Evolutionary conservation across 176 grass and related monocot genomes (phyloP).

Genomic region (Oryza coarctata): DNA sequence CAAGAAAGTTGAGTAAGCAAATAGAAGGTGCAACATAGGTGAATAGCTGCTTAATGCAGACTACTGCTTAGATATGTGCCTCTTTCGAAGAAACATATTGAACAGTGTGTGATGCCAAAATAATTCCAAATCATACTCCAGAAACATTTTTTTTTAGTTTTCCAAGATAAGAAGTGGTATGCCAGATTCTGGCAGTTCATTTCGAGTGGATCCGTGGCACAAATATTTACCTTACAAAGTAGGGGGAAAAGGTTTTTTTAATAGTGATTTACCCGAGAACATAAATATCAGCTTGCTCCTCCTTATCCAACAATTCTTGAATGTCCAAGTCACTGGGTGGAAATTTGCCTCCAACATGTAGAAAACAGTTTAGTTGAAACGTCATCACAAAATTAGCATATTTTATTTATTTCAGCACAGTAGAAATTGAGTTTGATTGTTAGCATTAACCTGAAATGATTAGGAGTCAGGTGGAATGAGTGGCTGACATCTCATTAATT

Average conservation of each 20-base stretch:
- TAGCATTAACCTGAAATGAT: conserved; percentile 15
- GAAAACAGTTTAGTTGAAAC: conserved; percentile 28
- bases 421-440: not conserved
- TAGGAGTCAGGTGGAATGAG: conserved; percentile 8
- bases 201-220: not conserved
- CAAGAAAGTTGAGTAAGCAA: too few relatives aligned
- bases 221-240: conserved; percentile 8
- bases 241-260: not conserved
- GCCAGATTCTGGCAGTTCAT: not conserved
- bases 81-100: not conserved
- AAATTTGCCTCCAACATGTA: conserved; percentile 61
- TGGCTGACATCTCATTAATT: not conserved
- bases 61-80: not conserved
- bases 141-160: not conserved
- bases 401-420: not conserved
- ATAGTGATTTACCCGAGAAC: conserved; percentile 63
- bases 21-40: not conserved
- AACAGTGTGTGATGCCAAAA: not conserved
- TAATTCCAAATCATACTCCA: not conserved
- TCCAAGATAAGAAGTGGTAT: not conserved
- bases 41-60: not conserved
- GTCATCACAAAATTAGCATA: conserved; percentile 1
- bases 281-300: conserved; percentile 79
- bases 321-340: conserved; percentile 61
- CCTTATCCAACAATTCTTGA: conserved; percentile 59